phyloP scores from a whole-genome alignment of 192 early-diverging fungal genomes.

The Dimargaris verticillata region DNA sequence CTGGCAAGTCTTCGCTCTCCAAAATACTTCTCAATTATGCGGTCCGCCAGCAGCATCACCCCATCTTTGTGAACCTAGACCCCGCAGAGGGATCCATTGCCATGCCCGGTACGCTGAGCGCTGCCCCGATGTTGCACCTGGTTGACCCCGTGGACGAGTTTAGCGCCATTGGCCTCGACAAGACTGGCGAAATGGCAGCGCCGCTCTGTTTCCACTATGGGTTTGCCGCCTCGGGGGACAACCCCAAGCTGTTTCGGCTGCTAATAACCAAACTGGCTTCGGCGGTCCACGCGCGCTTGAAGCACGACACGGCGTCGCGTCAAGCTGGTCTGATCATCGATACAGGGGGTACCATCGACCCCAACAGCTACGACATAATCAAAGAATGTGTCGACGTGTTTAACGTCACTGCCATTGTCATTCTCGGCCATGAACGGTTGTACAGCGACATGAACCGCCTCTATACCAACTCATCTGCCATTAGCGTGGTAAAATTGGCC shows the following conservation, averaged over 20 bases:
- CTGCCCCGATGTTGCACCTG: constrained; percentile 50
- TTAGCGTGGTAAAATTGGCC: constrained; percentile 66
- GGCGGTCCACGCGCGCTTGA: constrained; percentile 43
- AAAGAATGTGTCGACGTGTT: constrained; percentile 55
- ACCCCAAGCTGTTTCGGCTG: constrained; percentile 61
- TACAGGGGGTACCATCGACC: constrained; percentile 67
- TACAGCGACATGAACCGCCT: constrained; percentile 62
- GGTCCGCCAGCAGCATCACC: constrained; percentile 46
- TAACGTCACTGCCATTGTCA: constrained; percentile 63
- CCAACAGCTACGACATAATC: constrained; percentile 54
- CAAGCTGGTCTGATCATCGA: constrained; percentile 71
- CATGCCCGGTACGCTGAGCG: constrained; percentile 74
- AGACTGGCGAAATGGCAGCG: constrained; percentile 36
- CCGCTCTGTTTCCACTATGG: constrained; percentile 90
- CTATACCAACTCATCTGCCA: constrained; percentile 24
- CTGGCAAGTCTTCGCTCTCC: constrained; percentile 78
- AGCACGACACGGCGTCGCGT: constrained; percentile 37
- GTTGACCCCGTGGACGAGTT: constrained; percentile 79
- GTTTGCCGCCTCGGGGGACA: constrained; percentile 52
- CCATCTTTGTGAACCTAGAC: constrained; percentile 78
- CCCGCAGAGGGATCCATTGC: constrained; percentile 67
- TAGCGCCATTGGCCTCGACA: constrained; percentile 39
- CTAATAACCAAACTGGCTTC: constrained; percentile 43
- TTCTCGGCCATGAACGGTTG: constrained; percentile 86
- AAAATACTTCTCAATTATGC: constrained; percentile 84